Evolutionary conservation across 768 basidiomycete genomes (phyloP).

Genomic region (Suillus discolor): DNA sequence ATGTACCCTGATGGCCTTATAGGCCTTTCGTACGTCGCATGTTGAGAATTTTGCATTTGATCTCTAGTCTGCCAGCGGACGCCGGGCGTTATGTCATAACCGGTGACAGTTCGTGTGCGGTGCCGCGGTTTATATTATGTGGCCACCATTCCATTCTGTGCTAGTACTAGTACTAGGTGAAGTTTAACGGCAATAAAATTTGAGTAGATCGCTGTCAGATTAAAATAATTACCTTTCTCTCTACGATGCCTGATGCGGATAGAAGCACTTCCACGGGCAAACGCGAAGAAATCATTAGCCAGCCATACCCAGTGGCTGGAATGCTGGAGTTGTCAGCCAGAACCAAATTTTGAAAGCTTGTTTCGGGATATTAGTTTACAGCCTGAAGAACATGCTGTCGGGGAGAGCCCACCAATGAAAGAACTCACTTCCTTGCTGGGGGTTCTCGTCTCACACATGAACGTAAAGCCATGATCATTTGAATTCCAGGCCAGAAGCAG

Average conservation of each 20-base stretch:
- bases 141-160: neutral
- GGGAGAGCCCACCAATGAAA: neutral
- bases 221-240: neutral
- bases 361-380: neutral
- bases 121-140: neutral
- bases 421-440: neutral
- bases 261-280: neutral
- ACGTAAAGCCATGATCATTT: neutral
- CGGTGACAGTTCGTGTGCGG: neutral
- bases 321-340: neutral
- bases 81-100: neutral
- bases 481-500: constrained; percentile 3
- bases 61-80: neutral
- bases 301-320: neutral
- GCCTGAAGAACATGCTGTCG: neutral
- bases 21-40: neutral
- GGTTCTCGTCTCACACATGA: neutral
- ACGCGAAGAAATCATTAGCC: neutral
- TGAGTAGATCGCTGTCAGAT: constrained; percentile 2
- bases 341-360: neutral
- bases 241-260: neutral
- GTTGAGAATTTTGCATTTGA: neutral
- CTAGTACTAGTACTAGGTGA: neutral
- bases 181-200: neutral
- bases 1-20: neutral